Evolutionary conservation across 2,329 filamentous ascomycete genomes (phyloP), one percentile per base, ranked within the genome.

Genomic region (Sarocladium brachiariae): DNA sequence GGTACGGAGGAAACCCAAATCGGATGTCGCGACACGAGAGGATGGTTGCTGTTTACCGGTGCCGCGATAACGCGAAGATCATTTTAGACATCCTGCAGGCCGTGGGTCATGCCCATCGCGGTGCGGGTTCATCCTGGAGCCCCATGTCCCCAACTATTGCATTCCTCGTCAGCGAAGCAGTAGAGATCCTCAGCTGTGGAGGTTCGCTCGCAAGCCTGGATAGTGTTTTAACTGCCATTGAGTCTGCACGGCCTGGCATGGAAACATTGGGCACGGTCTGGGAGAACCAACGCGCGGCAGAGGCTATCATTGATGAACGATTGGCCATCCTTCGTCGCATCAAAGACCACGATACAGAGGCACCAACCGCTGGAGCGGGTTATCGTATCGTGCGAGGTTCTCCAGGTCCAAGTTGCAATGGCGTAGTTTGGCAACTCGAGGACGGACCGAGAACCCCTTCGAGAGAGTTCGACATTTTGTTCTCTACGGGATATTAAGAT

Each of bases 131-230:
- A 10, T 57, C 62, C 4, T 49, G 65, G 47, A 64, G 58, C 47
- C 73, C 78, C 35, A 75, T 79, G 0, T 77, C 75, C n/a, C 82
- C 84, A 0, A 81, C 84, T 54, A 70, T 80, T 16, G 80, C 78
- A n/a, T 80, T 79, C 55, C 75, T 77, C 5, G 74, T 85, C 21
- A 69, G 83, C 30, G 75, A 81, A 45, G 83, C 84, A 0, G 71
- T 84, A 30, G 86, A 89, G 57, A 78, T 87, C 1, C 70, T 87
- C 51, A 80, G 80, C 11, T 78, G 83, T 0, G 78, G 76, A 4
- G 80, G 83, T 1, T 60, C 71, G 1, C 62, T 83, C 6, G 65
- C 71, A 0, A 70, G 75, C 11, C 61, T 87, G 10, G 62, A 73
- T 1, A 67, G 70, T 10, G 69, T 78, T 23, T 71, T 86, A 33